phyloP scores from a whole-genome alignment of 345 rosid species.

The Euphorbia peplus region DNA sequence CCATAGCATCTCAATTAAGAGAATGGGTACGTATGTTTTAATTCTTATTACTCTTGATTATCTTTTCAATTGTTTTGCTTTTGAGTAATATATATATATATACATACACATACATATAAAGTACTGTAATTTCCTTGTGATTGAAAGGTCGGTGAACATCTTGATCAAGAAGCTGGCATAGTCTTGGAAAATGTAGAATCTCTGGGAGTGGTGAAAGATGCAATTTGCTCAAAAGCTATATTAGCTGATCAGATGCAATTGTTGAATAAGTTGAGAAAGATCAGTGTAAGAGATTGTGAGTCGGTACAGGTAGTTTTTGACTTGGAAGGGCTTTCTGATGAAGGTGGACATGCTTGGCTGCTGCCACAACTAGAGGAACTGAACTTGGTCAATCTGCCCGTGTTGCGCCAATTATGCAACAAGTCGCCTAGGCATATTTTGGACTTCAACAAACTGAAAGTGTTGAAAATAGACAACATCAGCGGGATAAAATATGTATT shows the following conservation, averaged over 20 bases:
- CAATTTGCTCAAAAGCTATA: neutral
- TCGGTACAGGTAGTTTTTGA: neutral
- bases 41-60: neutral
- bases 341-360: neutral
- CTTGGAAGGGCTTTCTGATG: neutral
- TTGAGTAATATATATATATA: too few species aligned
- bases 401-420: constrained; percentile 5
- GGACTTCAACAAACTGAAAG: neutral
- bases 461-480: neutral
- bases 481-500: neutral
- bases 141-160: neutral
- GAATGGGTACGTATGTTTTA: too few species aligned
- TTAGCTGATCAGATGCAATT: neutral
- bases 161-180: neutral
- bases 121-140: neutral
- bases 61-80: too few species aligned
- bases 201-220: neutral
- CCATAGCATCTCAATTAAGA: neutral
- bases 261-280: neutral
- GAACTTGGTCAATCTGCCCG: neutral
- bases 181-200: neutral
- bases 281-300: neutral
- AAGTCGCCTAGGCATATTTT: neutral
- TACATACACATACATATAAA: too few species aligned
- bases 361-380: neutral